Evolutionary conservation across 495 filamentous ascomycete genomes (phyloP).

Genomic region (Hypoxylon perforatum): DNA sequence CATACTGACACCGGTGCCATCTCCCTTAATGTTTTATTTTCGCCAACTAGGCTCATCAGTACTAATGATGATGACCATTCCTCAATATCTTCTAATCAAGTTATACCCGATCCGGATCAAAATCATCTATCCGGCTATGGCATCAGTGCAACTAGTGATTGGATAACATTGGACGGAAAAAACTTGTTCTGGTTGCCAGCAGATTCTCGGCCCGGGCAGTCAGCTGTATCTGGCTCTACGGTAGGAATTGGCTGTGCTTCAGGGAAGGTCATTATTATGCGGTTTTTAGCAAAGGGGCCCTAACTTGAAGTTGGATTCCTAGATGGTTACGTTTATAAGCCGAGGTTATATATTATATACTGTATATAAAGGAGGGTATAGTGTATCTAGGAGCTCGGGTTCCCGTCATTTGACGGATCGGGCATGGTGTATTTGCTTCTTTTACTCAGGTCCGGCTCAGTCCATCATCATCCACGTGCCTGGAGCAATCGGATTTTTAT

Average conservation of each 20-base stretch:
- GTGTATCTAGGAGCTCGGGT: no score
- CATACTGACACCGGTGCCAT: conserved; percentile 2
- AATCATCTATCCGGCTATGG: neutral
- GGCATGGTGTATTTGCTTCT: neutral
- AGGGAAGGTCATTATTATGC: neutral
- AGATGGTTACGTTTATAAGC: no score
- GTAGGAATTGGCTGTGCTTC: conserved; percentile 4
- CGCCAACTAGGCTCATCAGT: neutral
- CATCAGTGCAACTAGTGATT: neutral
- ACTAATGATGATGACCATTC: neutral
- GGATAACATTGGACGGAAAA: conserved; percentile 1
- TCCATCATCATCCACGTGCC: neutral
- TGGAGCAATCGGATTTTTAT: neutral
- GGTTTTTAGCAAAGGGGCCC: no score
- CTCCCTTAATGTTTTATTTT: neutral
- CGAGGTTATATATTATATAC: no score
- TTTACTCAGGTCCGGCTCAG: neutral
- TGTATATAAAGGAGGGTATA: no score
- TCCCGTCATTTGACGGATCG: neutral
- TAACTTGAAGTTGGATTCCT: no score
- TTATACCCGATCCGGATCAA: neutral
- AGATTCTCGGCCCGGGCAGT: neutral
- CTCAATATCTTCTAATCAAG: no score
- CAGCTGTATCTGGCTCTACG: conserved; percentile 8
- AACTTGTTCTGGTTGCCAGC: conserved; percentile 11